These are phyloP conservation scores for Pseudogymnoascus destructans DNA, from an alignment of 2,329 filamentous ascomycete genomes.

Conservation along the genomic window DNA sequence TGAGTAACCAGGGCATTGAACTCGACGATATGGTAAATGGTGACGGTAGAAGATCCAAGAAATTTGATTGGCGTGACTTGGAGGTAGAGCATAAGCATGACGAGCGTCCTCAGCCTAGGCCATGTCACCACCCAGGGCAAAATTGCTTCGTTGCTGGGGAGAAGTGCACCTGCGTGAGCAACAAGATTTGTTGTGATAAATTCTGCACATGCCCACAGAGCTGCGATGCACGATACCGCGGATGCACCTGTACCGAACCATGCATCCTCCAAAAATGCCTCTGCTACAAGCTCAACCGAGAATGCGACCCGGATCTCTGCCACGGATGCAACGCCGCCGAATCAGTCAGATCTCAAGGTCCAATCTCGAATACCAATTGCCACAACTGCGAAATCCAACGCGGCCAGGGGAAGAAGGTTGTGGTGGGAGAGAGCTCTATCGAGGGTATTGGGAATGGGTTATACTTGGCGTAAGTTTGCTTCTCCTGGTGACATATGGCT, in stretches of 20 bases:
- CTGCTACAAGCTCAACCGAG: constrained; percentile 60
- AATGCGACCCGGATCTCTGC: constrained; percentile 70
- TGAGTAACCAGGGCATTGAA: neutral
- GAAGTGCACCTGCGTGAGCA: neutral
- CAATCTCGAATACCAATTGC: constrained; percentile 33
- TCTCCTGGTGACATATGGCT: neutral
- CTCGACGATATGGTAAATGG: neutral
- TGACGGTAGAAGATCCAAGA: neutral
- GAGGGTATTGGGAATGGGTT: constrained; percentile 60
- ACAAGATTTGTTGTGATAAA: neutral
- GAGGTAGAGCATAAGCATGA: neutral
- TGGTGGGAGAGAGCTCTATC: constrained; percentile 58
- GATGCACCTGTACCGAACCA: constrained; percentile 15
- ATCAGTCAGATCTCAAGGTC: neutral
- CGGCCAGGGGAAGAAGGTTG: constrained; percentile 48
- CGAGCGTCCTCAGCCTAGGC: neutral
- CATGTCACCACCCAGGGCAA: neutral
- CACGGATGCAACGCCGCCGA: neutral
- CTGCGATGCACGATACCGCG: neutral
- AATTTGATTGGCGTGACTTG: neutral
- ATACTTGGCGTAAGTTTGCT: constrained; percentile 51
- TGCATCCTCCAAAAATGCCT: constrained; percentile 49
- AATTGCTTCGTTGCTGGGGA: neutral
- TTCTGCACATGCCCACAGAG: neutral
- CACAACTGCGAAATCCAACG: constrained; percentile 62